phyloP scores from a whole-genome alignment of 441 rosid species.

The Adansonia gregorii region DNA sequence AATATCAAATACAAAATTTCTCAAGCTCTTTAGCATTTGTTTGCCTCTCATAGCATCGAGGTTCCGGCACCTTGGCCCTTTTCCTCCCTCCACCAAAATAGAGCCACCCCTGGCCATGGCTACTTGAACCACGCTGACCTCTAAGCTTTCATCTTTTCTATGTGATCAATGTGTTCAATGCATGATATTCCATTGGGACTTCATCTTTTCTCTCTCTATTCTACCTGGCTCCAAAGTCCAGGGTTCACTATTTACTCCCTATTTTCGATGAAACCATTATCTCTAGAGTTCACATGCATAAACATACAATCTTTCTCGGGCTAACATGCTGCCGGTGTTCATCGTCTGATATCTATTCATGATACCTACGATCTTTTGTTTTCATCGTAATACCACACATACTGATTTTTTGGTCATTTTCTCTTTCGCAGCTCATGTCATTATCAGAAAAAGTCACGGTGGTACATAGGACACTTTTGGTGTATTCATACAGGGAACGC shows the following conservation, averaged over 20 bases:
- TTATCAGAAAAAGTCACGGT: slow-evolving; percentile 52
- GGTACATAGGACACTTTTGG: slow-evolving; percentile 23
- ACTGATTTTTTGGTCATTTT: slow-evolving; percentile 1
- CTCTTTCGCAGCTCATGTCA: slow-evolving; percentile 55
- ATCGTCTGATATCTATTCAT: background rate
- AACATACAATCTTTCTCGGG: background rate
- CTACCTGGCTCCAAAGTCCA: background rate
- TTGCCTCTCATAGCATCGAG: background rate
- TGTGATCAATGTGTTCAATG: background rate
- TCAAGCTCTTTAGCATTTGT: background rate
- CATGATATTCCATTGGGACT: background rate
- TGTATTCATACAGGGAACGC: slow-evolving; percentile 18
- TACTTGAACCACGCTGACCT: background rate
- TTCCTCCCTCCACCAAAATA: background rate
- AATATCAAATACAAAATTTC: background rate
- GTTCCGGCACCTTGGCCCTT: background rate
- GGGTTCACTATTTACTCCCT: background rate
- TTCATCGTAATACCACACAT: background rate
- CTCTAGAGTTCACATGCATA: background rate
- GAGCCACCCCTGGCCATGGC: background rate
- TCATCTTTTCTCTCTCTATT: background rate
- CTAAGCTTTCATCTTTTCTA: too few relatives aligned
- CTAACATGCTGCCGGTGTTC: background rate
- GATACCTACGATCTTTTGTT: background rate
- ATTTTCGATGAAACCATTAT: background rate